phyloP scores from a whole-genome alignment of 768 basidiomycete species.

The Leucocoprinus birnbaumii region DNA sequence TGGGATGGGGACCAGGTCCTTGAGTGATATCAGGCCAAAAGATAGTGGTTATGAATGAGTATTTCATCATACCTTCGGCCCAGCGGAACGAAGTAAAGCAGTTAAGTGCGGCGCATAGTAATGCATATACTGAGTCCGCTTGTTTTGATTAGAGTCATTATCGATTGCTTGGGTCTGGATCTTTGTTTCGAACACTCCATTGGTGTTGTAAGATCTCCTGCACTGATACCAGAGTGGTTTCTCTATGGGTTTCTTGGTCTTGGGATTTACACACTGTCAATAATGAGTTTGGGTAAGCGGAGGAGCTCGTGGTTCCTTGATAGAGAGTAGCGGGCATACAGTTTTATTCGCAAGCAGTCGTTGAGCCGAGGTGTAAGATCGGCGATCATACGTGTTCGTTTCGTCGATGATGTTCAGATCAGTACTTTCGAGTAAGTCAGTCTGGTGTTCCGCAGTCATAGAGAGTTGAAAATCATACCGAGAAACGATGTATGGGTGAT shows the following conservation, averaged over 20 bases:
- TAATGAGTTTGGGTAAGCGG: too few species aligned
- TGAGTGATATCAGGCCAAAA: not conserved
- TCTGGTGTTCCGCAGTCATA: too few species aligned
- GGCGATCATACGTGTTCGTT: constrained; percentile 25
- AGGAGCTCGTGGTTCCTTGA: too few species aligned
- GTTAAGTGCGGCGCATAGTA: constrained; percentile 30
- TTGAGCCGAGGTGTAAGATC: constrained; percentile 25
- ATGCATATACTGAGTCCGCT: constrained; percentile 14
- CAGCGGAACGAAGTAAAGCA: constrained; percentile 19
- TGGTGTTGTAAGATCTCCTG: constrained; percentile 18
- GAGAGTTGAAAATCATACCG: too few species aligned
- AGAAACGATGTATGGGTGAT: constrained; percentile 34
- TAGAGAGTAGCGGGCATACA: too few species aligned
- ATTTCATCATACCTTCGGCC: constrained; percentile 25
- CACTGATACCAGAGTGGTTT: constrained; percentile 20
- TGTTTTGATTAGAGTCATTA: too few species aligned
- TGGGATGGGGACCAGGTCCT: constrained; percentile 32
- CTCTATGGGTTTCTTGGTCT: too few species aligned
- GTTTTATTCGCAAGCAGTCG: constrained; percentile 17
- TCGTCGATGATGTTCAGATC: constrained; percentile 30
- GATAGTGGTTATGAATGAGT: not conserved
- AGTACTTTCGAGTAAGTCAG: too few species aligned
- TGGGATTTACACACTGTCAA: too few species aligned
- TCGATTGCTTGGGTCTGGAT: constrained; percentile 13
- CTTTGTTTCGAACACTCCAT: constrained; percentile 28